Conservation (phyloP, 1,284 basidiomycete genomes). For the Cutaneotrichosporon sp. region DNA sequence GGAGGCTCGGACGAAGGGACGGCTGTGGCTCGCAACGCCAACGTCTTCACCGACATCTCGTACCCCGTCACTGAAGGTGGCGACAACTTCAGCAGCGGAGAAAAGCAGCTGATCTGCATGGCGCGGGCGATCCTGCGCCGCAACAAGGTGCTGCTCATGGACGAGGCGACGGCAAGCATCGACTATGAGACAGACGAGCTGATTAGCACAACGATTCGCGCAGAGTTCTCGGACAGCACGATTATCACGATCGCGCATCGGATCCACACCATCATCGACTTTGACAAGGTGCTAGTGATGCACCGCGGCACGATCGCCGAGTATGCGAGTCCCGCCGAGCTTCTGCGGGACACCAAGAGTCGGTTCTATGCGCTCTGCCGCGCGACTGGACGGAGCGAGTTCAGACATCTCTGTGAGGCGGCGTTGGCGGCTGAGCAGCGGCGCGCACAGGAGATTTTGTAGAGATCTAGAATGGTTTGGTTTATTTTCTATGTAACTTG, state of each 20-base stretch:
- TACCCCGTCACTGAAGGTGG: conserved; percentile 67
- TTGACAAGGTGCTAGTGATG: conserved; percentile 71
- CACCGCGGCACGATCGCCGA: conserved; percentile 67
- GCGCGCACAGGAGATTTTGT: conserved; percentile 3
- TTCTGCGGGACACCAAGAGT: conserved; percentile 66
- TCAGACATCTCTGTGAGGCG: conserved; percentile 60
- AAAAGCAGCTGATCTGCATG: conserved; percentile 82
- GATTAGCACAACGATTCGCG: conserved; percentile 55
- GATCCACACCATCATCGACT: conserved; percentile 71
- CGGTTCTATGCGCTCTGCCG: conserved; percentile 76
- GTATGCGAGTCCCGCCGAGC: conserved; percentile 69
- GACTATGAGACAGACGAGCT: conserved; percentile 60
- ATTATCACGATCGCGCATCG: conserved; percentile 64
- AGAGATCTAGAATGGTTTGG: neutral
- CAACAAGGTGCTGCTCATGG: conserved; percentile 74
- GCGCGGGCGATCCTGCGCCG: conserved; percentile 74
- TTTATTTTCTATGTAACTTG: neutral
- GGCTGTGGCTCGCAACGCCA: conserved; percentile 65
- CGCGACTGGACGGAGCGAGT: conserved; percentile 77
- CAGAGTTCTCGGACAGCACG: conserved; percentile 62
- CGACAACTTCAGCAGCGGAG: conserved; percentile 90
- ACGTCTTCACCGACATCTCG: conserved; percentile 82
- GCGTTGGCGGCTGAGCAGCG: conserved; percentile 46
- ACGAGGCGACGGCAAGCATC: conserved; percentile 68
- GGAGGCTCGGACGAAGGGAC: conserved; percentile 2